These are phyloP conservation scores for Aspergillus brasiliensis DNA, from an alignment of 2,329 filamentous ascomycete genomes.

Conservation along the genomic window DNA sequence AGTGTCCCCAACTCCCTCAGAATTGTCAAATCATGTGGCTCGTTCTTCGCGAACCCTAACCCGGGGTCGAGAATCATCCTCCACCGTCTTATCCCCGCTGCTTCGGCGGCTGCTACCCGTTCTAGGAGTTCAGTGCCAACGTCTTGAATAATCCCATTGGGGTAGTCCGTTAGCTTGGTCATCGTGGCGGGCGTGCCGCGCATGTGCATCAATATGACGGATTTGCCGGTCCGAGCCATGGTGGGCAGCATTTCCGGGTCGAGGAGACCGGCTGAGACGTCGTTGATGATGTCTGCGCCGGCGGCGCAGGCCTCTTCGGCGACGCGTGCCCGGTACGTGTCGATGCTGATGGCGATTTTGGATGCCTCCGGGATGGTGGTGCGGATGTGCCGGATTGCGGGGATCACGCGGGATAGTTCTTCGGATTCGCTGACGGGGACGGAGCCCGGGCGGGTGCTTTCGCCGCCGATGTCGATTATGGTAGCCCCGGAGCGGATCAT, in stretches of 20 bases:
- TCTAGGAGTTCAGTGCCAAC: constrained; percentile 68
- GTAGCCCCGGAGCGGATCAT: constrained; percentile 72
- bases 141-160: constrained; percentile 65
- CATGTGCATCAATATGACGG: constrained; percentile 90
- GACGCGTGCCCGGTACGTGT: constrained; percentile 87
- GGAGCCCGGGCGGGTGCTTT: constrained; percentile 82
- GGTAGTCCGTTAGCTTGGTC: constrained; percentile 69
- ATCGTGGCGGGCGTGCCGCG: constrained; percentile 84
- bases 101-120: constrained; percentile 74
- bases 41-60: constrained; percentile 87
- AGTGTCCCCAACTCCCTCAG: constrained; percentile 68
- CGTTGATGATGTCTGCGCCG: constrained; percentile 92
- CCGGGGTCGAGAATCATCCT: constrained; percentile 93
- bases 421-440: constrained; percentile 69
- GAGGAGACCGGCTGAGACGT: constrained; percentile 80
- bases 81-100: constrained; percentile 84
- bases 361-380: constrained; percentile 61
- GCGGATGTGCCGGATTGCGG: constrained; percentile 74
- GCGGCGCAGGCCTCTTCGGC: constrained; percentile 73
- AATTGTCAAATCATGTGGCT: constrained; percentile 78
- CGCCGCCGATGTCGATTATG: constrained; percentile 90
- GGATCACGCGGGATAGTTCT: constrained; percentile 76
- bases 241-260: constrained; percentile 81
- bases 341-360: constrained; percentile 76
- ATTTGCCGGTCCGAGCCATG: constrained; percentile 74